These are phyloP conservation scores for Diaporthe humulicola DNA, from an alignment of 2,329 filamentous ascomycete species.

Conservation along the genomic window DNA sequence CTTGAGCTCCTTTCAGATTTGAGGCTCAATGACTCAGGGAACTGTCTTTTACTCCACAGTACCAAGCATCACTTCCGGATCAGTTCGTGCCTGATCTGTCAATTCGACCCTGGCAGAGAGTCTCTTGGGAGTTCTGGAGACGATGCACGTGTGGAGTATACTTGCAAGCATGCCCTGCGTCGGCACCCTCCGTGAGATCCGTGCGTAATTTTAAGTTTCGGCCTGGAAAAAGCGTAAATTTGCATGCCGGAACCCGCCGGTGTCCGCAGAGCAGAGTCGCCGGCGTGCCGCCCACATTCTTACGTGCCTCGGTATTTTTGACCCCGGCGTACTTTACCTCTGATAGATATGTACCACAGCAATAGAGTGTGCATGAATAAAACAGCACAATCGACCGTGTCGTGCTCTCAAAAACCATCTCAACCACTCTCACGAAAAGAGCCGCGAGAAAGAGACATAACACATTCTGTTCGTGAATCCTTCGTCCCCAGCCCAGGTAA, in stretches of 20 bases:
- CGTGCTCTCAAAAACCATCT: background rate
- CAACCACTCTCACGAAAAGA: background rate
- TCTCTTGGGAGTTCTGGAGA: background rate
- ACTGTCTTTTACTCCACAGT: background rate
- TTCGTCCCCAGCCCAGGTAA: too few species aligned
- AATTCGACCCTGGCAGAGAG: background rate
- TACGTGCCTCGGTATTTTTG: conserved; percentile 4
- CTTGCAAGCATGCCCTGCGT: background rate
- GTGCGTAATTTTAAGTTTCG: conserved; percentile 24
- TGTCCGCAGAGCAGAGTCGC: background rate
- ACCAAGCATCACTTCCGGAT: too few species aligned
- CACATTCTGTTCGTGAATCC: background rate
- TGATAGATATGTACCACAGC: too few species aligned
- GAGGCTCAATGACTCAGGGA: background rate
- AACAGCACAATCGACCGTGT: background rate
- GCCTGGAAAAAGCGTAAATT: conserved; percentile 19
- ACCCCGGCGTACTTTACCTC: background rate
- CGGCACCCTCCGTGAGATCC: background rate
- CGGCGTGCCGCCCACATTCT: background rate
- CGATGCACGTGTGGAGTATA: background rate
- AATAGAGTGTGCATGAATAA: too few species aligned
- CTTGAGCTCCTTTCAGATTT: background rate
- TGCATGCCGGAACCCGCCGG: background rate
- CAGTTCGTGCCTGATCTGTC: background rate
- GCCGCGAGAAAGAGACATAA: too few species aligned